Evolutionary conservation across 768 basidiomycete species (phyloP).

Genomic region (Lyophyllum decastes): DNA sequence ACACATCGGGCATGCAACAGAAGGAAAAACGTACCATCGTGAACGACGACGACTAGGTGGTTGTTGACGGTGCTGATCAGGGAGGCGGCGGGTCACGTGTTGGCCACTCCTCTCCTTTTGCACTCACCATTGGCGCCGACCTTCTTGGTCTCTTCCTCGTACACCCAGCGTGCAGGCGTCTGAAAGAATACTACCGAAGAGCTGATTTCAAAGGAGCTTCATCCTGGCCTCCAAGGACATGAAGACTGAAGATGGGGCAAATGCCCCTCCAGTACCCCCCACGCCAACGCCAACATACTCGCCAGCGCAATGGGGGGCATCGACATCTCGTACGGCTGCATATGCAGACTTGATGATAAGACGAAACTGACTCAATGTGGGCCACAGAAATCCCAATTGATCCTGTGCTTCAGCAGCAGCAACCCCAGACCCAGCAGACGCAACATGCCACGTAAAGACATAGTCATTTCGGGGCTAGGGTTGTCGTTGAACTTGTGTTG

Average conservation of each 20-base stretch:
- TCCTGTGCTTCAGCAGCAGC: conserved; percentile 68
- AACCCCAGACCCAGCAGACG: conserved; percentile 60
- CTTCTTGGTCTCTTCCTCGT: not conserved
- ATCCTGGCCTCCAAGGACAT: conserved; percentile 14
- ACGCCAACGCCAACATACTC: conserved; percentile 27
- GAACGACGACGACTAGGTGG: not conserved
- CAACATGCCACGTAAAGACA: conserved; percentile 42
- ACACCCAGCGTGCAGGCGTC: not conserved
- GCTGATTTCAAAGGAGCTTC: not conserved
- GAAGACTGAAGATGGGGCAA: conserved; percentile 43
- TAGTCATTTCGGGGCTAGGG: conserved; percentile 18
- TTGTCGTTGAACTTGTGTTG: conserved; percentile 19
- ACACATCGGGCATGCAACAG: no score
- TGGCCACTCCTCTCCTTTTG: not conserved
- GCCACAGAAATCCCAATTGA: conserved; percentile 64
- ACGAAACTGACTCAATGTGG: not conserved
- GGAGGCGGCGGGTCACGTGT: not conserved
- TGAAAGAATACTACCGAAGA: not conserved
- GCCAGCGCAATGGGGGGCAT: conserved; percentile 29
- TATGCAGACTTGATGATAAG: not conserved
- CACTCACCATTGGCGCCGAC: not conserved
- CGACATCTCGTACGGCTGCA: conserved; percentile 26
- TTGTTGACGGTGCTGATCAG: not conserved
- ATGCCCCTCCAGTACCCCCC: conserved; percentile 27
- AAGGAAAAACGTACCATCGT: conserved; percentile 16